These are phyloP conservation scores for Beta macrorhiza DNA, from an alignment of 179 eudicot species.

Conservation along the genomic window DNA sequence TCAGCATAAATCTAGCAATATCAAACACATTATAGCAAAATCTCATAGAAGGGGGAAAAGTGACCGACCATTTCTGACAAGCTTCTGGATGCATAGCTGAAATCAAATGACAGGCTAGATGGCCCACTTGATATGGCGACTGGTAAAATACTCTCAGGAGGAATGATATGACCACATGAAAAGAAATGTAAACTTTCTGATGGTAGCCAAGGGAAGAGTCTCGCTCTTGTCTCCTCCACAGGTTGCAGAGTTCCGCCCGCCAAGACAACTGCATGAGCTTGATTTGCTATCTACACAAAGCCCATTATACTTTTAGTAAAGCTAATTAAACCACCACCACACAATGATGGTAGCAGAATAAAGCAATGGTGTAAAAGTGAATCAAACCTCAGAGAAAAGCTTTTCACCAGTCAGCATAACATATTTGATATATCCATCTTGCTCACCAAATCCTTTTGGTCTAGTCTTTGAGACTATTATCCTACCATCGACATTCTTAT, in stretches of 20 bases:
- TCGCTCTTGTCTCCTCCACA: conserved; percentile 78
- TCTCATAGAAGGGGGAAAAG: background rate
- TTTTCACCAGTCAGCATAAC: conserved; percentile 96
- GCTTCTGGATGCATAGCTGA: conserved; percentile 78
- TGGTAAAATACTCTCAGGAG: conserved; percentile 83
- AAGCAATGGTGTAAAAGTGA: background rate
- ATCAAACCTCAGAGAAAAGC: conserved; percentile 82
- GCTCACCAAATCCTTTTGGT: conserved; percentile 37
- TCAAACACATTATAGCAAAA: background rate
- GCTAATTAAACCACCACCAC: background rate
- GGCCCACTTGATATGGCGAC: conserved; percentile 82
- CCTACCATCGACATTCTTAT: conserved; percentile 83
- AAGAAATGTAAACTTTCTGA: conserved; percentile 66
- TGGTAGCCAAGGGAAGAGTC: conserved; percentile 77
- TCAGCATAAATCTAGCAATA: background rate
- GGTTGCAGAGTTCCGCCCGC: conserved; percentile 97
- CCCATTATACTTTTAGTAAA: background rate
- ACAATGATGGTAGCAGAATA: background rate
- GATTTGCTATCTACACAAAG: conserved; percentile 53
- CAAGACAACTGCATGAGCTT: conserved; percentile 82
- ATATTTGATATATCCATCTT: conserved; percentile 74
- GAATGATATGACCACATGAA: conserved; percentile 86
- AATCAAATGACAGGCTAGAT: conserved; percentile 73
- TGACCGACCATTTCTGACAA: conserved; percentile 58
- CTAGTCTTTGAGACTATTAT: conserved; percentile 58